Evolutionary conservation across 257 asterid species (phyloP).

Genomic region (Gynochthodes officinalis): DNA sequence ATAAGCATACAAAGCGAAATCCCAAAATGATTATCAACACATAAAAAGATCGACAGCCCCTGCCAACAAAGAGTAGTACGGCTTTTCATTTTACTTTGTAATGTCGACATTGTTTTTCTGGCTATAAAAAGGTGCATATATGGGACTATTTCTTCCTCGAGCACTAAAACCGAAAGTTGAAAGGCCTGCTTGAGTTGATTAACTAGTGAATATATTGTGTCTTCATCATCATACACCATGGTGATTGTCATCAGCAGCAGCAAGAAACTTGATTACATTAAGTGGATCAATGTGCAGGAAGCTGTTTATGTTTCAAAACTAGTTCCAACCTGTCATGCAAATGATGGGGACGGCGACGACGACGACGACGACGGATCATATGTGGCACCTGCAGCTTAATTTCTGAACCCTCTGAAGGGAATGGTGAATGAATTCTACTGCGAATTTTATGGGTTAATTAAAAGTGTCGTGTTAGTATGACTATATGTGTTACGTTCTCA

Average conservation of each 20-base stretch:
- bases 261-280: slow-evolving; percentile 6
- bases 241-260: slow-evolving; percentile 11
- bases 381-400: slow-evolving; percentile 31
- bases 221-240: too few species aligned
- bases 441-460: background rate
- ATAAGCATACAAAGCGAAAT: background rate
- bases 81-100: background rate
- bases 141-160: background rate
- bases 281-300: background rate
- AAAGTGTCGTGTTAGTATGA: too few species aligned
- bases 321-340: too few species aligned
- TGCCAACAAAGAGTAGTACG: background rate
- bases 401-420: background rate
- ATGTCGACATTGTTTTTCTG: background rate
- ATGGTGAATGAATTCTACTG: background rate
- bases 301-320: background rate
- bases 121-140: background rate
- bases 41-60: too few species aligned
- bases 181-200: background rate
- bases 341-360: slow-evolving; percentile 21
- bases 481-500: too few species aligned
- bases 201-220: too few species aligned
- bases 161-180: background rate
- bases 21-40: too few species aligned
- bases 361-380: slow-evolving; percentile 24